Conservation (phyloP, 192 early-diverging fungal species). For the Rhizophagus clarus region DNA sequence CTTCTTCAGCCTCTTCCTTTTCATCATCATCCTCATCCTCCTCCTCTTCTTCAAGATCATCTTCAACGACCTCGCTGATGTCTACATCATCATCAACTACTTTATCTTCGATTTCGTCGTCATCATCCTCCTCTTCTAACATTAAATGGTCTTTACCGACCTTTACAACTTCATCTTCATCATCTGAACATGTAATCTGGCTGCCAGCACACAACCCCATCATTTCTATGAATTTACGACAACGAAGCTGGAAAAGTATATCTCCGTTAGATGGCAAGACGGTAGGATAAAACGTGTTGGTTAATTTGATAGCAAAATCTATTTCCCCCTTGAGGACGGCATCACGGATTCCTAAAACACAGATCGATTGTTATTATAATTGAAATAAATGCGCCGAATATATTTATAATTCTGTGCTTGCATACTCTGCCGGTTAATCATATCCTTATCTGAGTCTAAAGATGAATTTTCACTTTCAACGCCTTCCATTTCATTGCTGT, state of each 20-base stretch:
- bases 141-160: slow-evolving; percentile 40
- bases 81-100: slow-evolving; percentile 10
- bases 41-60: slow-evolving; percentile 23
- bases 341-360: slow-evolving; percentile 43
- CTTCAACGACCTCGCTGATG: slow-evolving; percentile 4
- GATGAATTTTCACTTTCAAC: slow-evolving; percentile 26
- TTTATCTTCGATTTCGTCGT: slow-evolving; percentile 25
- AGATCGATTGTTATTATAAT: background rate
- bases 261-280: slow-evolving; percentile 64
- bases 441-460: slow-evolving; percentile 17
- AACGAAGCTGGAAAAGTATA: slow-evolving; percentile 77
- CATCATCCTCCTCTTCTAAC: slow-evolving; percentile 34
- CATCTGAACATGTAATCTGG: slow-evolving; percentile 8
- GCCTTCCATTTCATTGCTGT: slow-evolving; percentile 10
- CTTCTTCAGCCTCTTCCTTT: slow-evolving; percentile 36
- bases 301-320: slow-evolving; percentile 66
- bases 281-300: slow-evolving; percentile 67
- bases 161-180: slow-evolving; percentile 41
- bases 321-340: slow-evolving; percentile 75
- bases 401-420: background rate
- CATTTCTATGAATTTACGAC: slow-evolving; percentile 89
- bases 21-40: slow-evolving; percentile 33
- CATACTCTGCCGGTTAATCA: slow-evolving; percentile 30
- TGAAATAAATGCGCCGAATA: background rate
- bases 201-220: slow-evolving; percentile 41